phyloP scores from a whole-genome alignment of 106 monocot genomes.

The Apostasia shenzhenica region DNA sequence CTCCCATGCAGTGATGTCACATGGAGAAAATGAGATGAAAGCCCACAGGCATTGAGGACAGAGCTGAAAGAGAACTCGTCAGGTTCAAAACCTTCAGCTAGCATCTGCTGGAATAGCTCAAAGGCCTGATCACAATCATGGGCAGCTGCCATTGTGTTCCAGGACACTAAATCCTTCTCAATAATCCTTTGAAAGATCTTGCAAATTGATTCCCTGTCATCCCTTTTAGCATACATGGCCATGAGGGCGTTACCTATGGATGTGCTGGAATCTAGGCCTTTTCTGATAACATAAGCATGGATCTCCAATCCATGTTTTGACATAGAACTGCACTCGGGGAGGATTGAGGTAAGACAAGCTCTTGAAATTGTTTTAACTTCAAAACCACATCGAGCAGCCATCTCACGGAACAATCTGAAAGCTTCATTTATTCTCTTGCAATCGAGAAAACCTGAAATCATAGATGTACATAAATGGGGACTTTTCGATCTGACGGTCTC shows the following conservation, averaged over 20 bases:
- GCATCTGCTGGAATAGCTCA: conserved; percentile 42
- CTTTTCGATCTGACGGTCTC: conserved; percentile 19
- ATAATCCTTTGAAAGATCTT: conserved; percentile 34
- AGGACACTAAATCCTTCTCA: conserved; percentile 60
- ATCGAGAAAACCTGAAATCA: conserved; percentile 56
- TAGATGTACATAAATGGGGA: conserved; percentile 35
- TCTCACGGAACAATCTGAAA: conserved; percentile 37
- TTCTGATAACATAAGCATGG: conserved; percentile 64
- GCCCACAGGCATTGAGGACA: conserved; percentile 53
- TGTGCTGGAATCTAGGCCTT: conserved; percentile 34
- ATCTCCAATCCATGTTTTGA: conserved; percentile 57
- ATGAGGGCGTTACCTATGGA: conserved; percentile 74
- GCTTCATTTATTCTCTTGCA: conserved; percentile 21
- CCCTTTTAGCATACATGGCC: conserved; percentile 56
- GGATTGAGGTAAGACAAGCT: conserved; percentile 44
- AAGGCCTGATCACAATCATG: conserved; percentile 38
- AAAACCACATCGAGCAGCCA: conserved; percentile 22
- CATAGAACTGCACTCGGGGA: conserved; percentile 31
- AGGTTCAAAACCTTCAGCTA: conserved; percentile 30
- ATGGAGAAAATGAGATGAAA: conserved; percentile 40
- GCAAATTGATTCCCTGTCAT: conserved; percentile 22
- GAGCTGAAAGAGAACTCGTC: conserved; percentile 67
- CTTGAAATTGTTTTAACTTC: conserved; percentile 30
- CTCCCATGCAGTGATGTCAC: conserved; percentile 43
- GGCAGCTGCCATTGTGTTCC: conserved; percentile 52